Base-by-base conservation (phyloP, 2,329 filamentous ascomycete genomes). In the Stagonosporopsis tanaceti region DNA sequence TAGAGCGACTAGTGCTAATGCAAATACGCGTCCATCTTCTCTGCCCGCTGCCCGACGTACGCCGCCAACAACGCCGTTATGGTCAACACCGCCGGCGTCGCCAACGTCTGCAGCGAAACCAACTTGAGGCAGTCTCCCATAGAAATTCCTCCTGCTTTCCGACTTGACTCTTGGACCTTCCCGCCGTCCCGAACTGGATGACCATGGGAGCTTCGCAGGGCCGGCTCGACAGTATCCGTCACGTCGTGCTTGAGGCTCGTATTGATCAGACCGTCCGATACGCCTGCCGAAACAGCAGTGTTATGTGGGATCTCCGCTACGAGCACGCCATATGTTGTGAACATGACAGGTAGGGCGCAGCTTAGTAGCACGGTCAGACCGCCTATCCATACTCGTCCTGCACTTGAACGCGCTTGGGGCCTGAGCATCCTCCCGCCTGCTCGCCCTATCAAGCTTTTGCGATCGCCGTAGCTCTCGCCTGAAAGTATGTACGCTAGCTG, bases 311-410 rank as follows among this genome's bases (percentile, higher is more conserved):
- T 44, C 39, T 51, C 40, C 15, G 39, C 48, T 38, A 45, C 30
- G 22, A 51, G 48, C 30, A 51, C 48, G 39, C 48, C 39, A 45
- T 51, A 51, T 15, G 40, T 44, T 5, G 30, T 22, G 48, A 51
- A 28, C 6, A 51, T 51, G 20, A 51, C 48, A 44, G 48, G 48
- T 15, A 51, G 48, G 38, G 48, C 48, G 48, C 48, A 45, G 40
- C 48, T 51, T 39, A 51, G 39, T 30, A 51, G 48, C 39, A 51
- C 48, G 30, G 44, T 30, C 39, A 51, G 39, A 22, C 48, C 48
- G 39, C 48, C 39, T 37, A 45, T 51, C 48, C 48, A 45, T 30
- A 44, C 39, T 38, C 28, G 28, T 38, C 39, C 48, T 5, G 48
- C 48, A 44, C 39, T 44, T 15, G 48, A 51, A 38, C 30, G 48